Percentiles rank a stretch among this genome's conserved stretches.
Evolutionary conservation across 148 eudicot genomes (phyloP).

Genomic region (Tetragonia tetragonoides): DNA sequence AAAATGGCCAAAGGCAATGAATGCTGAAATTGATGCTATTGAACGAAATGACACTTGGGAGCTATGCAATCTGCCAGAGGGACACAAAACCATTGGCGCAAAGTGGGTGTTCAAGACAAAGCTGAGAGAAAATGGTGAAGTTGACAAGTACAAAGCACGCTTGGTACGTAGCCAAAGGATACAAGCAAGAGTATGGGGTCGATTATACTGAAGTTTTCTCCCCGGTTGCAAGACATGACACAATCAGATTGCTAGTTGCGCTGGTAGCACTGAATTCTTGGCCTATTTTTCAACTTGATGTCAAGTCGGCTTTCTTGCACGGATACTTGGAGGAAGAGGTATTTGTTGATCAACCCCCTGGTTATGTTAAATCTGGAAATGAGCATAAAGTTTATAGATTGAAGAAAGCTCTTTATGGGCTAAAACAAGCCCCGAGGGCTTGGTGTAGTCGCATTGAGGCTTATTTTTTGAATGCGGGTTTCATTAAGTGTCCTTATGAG

Average conservation of each 20-base stretch:
- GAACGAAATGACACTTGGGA: too few species aligned
- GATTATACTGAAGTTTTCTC: not conserved
- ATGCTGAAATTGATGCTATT: not conserved
- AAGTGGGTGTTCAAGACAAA: not conserved
- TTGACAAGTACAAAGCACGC: not conserved
- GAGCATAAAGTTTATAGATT: constrained; percentile 10
- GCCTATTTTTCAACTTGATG: constrained; percentile 1
- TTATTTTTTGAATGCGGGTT: constrained; percentile 12
- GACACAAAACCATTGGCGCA: not conserved
- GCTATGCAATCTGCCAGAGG: not conserved
- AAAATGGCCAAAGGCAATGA: not conserved
- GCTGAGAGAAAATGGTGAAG: not conserved
- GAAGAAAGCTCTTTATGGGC: too few species aligned
- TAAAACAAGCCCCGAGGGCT: constrained; percentile 22
- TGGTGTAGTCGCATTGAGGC: constrained; percentile 22
- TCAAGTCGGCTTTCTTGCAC: constrained; percentile 1
- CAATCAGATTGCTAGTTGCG: not conserved
- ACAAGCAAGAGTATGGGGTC: not conserved
- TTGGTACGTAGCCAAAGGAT: not conserved
- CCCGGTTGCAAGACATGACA: not conserved
- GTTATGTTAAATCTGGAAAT: not conserved
- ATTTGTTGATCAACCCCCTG: constrained; percentile 8
- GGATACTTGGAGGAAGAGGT: constrained; percentile 16
- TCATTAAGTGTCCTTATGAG: too few species aligned
- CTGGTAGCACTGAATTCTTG: not conserved